Evolutionary conservation across 495 filamentous ascomycete genomes (phyloP), one percentile per base, ranked within the genome.

Genomic region (Penicillium flavigenum): DNA sequence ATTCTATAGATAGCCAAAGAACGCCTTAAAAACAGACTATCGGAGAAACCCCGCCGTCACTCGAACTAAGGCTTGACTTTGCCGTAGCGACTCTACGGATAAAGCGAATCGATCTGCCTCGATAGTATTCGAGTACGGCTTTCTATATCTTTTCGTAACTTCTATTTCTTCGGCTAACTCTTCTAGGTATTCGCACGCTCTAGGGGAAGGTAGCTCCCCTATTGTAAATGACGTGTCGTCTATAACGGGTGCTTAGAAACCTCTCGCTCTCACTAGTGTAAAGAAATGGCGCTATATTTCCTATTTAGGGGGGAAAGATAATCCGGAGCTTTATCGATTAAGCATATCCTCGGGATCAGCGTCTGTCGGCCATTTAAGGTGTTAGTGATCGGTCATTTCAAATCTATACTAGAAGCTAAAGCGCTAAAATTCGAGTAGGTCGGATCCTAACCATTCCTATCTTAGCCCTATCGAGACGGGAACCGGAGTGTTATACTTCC

Each of bases 381-480:
- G 26, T 7, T 27, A 1, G 26, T 27, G 26, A 27, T 27, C 26
- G 26, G 26, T 27, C 6, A 27, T 27, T 27, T 27, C 6, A 27
- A 27, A 27, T 7, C 26, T 1, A 7, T 27, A 27, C 26, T 27
- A 1, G 26, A 27, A 27, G 26, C 26, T 27, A 1, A 27, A 27
- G 26, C 53, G 53, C 43, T 10, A 55, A 20, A 55, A 46, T 24
- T 55, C 52, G 8, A 55, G 52, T 3, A 55, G 27, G 46, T 46
- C 52, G 20, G 10, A 7, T 44, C 29, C 17, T 2, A 56, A 20
- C 17, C 20, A 34, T 38, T 56, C n/a, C 43, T 47, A 3, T 47
- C 53, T 24, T 14, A 56, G 9, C 19, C 36, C 17, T 4, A 41
- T 19, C 17, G 53, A 19, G 11, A 47, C n/a, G 7, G 53, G 27